A percentile compares a stretch with the other conserved stretches of the same genome.
These are phyloP conservation scores for Euphorbia lathyris DNA, from an alignment of 345 rosid species.

Conservation along the genomic window DNA sequence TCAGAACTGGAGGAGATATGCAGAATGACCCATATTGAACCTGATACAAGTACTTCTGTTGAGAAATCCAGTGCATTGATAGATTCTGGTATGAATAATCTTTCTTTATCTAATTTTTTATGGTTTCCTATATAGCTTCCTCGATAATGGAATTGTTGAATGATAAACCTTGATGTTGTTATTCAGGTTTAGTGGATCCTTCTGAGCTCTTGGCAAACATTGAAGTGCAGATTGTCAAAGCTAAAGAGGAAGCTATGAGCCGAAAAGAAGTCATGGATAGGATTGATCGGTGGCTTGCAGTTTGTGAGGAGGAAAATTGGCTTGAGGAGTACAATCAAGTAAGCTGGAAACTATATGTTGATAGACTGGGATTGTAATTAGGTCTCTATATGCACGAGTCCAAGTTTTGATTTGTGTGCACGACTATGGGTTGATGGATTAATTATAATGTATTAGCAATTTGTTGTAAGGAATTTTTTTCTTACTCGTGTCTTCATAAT, in stretches of 20 bases:
- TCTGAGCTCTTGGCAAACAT: constrained; percentile 80
- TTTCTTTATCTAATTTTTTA: neutral
- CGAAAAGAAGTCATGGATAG: constrained; percentile 95
- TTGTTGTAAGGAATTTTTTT: neutral
- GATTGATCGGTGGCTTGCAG: constrained; percentile 89
- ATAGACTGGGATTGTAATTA: neutral
- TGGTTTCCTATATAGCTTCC: neutral
- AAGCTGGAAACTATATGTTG: constrained; percentile 23
- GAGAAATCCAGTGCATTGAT: constrained; percentile 92
- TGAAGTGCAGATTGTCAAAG: constrained; percentile 71
- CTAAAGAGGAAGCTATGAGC: constrained; percentile 73
- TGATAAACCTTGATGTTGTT: constrained; percentile 13
- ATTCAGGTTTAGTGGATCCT: constrained; percentile 85
- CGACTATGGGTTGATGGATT: neutral
- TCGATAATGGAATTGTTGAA: neutral
- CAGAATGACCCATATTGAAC: constrained; percentile 70
- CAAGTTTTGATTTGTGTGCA: constrained; percentile 1
- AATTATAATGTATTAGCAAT: neutral
- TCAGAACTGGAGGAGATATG: constrained; percentile 77
- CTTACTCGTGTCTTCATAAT: neutral
- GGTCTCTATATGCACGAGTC: neutral
- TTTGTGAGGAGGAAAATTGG: constrained; percentile 97
- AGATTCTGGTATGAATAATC: constrained; percentile 63
- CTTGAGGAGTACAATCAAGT: constrained; percentile 89
- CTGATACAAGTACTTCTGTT: constrained; percentile 76